phyloP scores from a whole-genome alignment of 495 filamentous ascomycete species.

The Tuber borchii region DNA sequence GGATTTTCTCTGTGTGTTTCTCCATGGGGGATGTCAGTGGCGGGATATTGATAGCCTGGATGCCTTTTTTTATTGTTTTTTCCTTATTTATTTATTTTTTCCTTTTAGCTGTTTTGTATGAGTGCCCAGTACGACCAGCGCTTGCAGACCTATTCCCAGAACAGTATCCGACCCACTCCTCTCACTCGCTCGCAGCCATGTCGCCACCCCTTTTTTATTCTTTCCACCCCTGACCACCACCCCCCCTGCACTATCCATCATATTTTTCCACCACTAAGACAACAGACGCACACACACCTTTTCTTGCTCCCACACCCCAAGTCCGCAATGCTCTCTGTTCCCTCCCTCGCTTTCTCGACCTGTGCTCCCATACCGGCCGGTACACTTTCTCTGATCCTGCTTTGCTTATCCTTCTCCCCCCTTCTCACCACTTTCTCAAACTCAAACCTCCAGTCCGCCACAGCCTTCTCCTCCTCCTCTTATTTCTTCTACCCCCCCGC shows the following conservation, averaged over 20 bases:
- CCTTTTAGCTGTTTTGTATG: slow-evolving; percentile 22
- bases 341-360: slow-evolving; percentile 43
- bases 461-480: slow-evolving; percentile 22
- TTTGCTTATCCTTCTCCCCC: slow-evolving; percentile 37
- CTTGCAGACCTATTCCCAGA: slow-evolving; percentile 38
- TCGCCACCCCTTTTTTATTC: slow-evolving; percentile 38
- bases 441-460: slow-evolving; percentile 15
- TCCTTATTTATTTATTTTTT: slow-evolving; percentile 36
- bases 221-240: slow-evolving; percentile 34
- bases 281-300: slow-evolving; percentile 26
- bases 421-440: slow-evolving; percentile 12
- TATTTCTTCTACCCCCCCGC: slow-evolving; percentile 37
- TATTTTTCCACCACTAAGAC: slow-evolving; percentile 44
- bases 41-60: slow-evolving; percentile 43
- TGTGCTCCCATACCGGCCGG: slow-evolving; percentile 43
- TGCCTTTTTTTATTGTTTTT: slow-evolving; percentile 44
- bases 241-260: slow-evolving; percentile 44
- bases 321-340: slow-evolving; percentile 42
- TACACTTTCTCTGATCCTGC: slow-evolving; percentile 41
- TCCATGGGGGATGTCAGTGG: slow-evolving; percentile 16
- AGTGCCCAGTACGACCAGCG: slow-evolving; percentile 29
- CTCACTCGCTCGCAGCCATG: slow-evolving; percentile 33
- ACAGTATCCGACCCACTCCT: slow-evolving; percentile 27
- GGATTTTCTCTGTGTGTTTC: slow-evolving; percentile 15
- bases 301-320: slow-evolving; percentile 42